Base-by-base conservation (phyloP, 352 stramenopile species). In the Pythium rhizo-oryzae region DNA sequence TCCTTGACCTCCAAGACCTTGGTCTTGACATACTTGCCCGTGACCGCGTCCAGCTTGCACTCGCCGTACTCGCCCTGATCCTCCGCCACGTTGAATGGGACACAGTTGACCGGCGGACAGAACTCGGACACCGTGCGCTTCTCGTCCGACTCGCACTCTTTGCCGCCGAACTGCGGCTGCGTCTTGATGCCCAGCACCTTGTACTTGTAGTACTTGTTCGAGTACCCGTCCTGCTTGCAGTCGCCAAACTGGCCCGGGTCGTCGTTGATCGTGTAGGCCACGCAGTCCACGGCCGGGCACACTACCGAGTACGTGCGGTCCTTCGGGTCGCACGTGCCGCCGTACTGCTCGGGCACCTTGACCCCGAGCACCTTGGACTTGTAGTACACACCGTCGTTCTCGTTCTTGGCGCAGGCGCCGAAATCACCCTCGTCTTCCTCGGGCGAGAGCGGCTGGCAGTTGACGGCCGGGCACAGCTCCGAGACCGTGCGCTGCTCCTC, bases 171-270 rank as follows among this genome's bases (percentile, higher is more conserved):
- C 28, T 46, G 28, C 13, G 28, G 28, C 5, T 8, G 13, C 1
- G 19, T 21, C 52, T 46, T 58, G 52, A 58, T 44, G 7, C 8
- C 52, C 0, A 58, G 52, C 18, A 51, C 44, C 44, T 51, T 51
- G 44, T 51, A 51, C 44, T 51, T 51, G 44, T 18, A 51, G 44
- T 18, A 51, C 44, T 12, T 24, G 21, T 15, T 15, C 44, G 44
- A 51, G 19, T 25, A 12, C 1, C 24, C 44, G 7, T 28, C 7
- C 7, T 51, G 7, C 44, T 51, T 8, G 44, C 44, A 51, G n/a
- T 51, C 44, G 2, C 44, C 44, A 18, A 51, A 51, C 44, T 47
- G 12, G 41, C 41, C 41, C 41, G 11, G 11, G 13, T 47, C 41
- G 12, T 19, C 15, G 12, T 47, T n/a, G 12, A n/a, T 47, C 13